Base-by-base conservation (phyloP, 495 filamentous ascomycete genomes). In the Lasiosphaeriaceae sp. region DNA sequence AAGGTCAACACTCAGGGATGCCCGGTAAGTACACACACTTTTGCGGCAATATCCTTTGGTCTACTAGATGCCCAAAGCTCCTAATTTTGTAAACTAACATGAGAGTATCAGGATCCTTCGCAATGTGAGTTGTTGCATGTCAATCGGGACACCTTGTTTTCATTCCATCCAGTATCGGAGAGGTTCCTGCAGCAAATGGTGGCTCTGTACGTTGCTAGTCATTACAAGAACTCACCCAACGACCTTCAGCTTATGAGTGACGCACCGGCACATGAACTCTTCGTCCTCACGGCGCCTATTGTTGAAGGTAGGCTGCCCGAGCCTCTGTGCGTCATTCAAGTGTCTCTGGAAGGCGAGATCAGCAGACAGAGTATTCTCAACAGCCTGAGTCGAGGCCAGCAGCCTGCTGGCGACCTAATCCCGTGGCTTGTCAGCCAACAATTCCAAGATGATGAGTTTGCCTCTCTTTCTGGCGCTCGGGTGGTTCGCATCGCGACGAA, bases 141-240 rank as follows among this genome's bases (percentile, higher is more conserved):
- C 64, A 97, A 97, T 72, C 86, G 95, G 19, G 95, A 99, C 71
- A 97, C 93, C 11, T 82, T 99, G 8, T 99, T 97, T 76, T 96
- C 92, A 7, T 97, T 96, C 76, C 93, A 99, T 62, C 90, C 92
- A 11, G 90, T 97, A 9, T 96, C 93, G 8, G 95, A 99, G 65
- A 94, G 91, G 69, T 90, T 99, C 74, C 78, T 99, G 47, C 95
- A 97, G 67, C 90, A 96, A 59, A 96, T 97, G 91, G 92, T 99
- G 73, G 90, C 92, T 11, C 83, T 99, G 1, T 97, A 97, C 64
- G 94, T 97, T n/a, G 92, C 95, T 17, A 93, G 89, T 66, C 92
- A 97, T 68, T 97, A 99, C 77, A 97, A 97, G 72, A 99, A 99
- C 72, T 91, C 92, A 1, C 95, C 95, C 3, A 96, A 99, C 64